phyloP scores from a whole-genome alignment of 371 early-diverging fungal genomes.

The Sporodiniella umbellata region DNA sequence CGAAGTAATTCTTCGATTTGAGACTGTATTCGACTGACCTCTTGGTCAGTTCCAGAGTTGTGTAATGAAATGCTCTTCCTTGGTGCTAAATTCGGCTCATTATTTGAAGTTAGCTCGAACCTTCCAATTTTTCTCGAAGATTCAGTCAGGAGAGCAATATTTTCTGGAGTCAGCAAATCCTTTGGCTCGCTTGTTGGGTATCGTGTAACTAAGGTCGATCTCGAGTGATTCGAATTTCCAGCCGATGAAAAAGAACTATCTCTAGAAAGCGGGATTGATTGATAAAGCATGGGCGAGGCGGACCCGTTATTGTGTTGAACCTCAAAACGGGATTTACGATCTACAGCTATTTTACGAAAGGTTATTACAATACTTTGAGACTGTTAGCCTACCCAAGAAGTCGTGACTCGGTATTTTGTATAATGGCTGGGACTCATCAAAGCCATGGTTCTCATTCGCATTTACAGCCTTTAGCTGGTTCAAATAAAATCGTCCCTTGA shows the following conservation, averaged over 20 bases:
- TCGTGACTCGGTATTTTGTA: slow-evolving; percentile 22
- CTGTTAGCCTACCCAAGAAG: slow-evolving; percentile 2
- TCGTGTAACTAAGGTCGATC: slow-evolving; percentile 1
- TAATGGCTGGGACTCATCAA: slow-evolving; percentile 7
- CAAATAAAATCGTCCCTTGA: slow-evolving; percentile 64
- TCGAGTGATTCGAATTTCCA: slow-evolving; percentile 15
- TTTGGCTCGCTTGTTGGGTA: slow-evolving; percentile 19
- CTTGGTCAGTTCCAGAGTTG: background rate
- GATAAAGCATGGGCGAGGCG: slow-evolving; percentile 16
- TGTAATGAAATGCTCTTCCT: slow-evolving; percentile 12
- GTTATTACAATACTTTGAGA: background rate
- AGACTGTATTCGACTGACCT: slow-evolving; percentile 11
- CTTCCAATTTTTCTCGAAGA: slow-evolving; percentile 41
- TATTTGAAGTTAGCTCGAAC: slow-evolving; percentile 31
- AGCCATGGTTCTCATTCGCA: background rate
- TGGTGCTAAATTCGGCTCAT: slow-evolving; percentile 5
- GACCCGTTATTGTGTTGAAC: slow-evolving; percentile 11
- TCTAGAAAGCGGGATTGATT: slow-evolving; percentile 33
- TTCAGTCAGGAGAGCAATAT: slow-evolving; percentile 18
- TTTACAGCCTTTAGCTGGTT: slow-evolving; percentile 24
- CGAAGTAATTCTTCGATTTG: slow-evolving; percentile 36
- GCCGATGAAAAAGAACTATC: slow-evolving; percentile 39
- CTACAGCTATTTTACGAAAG: background rate
- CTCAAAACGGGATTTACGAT: slow-evolving; percentile 20
- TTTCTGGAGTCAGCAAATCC: slow-evolving; percentile 8